phyloP scores from a whole-genome alignment of 2,329 filamentous ascomycete species.

The Fusarium tjaetaba region DNA sequence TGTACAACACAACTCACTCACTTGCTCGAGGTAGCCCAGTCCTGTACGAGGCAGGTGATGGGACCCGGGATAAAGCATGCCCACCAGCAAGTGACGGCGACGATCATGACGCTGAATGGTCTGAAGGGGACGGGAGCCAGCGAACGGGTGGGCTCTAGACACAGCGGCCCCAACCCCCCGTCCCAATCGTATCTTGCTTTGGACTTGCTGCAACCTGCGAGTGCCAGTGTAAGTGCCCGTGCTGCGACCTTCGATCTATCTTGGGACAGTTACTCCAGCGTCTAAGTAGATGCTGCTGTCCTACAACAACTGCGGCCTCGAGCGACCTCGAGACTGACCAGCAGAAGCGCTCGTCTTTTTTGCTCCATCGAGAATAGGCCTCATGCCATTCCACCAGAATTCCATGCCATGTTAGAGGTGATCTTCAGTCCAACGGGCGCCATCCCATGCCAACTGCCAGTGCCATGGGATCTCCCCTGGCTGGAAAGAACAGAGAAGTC shows the following conservation, averaged over 20 bases:
- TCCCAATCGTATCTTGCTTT: conserved; percentile 29
- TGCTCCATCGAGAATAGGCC: neutral
- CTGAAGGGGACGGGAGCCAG: conserved; percentile 33
- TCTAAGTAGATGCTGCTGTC: conserved; percentile 14
- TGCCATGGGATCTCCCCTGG: conserved; percentile 32
- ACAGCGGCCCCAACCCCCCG: conserved; percentile 21
- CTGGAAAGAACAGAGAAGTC: conserved; percentile 10
- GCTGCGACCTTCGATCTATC: conserved; percentile 13
- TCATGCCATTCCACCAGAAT: conserved; percentile 39
- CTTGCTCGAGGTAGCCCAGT: conserved; percentile 13
- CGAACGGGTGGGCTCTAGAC: conserved; percentile 43
- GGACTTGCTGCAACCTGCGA: conserved; percentile 19
- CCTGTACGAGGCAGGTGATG: conserved; percentile 15
- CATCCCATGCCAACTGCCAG: conserved; percentile 33
- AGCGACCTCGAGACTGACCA: conserved; percentile 34
- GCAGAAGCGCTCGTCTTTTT: conserved; percentile 26
- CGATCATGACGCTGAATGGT: conserved; percentile 41
- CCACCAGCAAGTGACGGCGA: conserved; percentile 29
- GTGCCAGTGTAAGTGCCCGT: neutral
- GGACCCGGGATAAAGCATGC: conserved; percentile 35
- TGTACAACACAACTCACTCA: conserved; percentile 20
- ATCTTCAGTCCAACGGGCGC: conserved; percentile 35
- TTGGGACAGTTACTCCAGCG: conserved; percentile 30
- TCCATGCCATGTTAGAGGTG: conserved; percentile 36
- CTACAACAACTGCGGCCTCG: conserved; percentile 29